Evolutionary conservation across 1,139 yeast species (phyloP).

Genomic region (Arxiozyma slooffiae): DNA sequence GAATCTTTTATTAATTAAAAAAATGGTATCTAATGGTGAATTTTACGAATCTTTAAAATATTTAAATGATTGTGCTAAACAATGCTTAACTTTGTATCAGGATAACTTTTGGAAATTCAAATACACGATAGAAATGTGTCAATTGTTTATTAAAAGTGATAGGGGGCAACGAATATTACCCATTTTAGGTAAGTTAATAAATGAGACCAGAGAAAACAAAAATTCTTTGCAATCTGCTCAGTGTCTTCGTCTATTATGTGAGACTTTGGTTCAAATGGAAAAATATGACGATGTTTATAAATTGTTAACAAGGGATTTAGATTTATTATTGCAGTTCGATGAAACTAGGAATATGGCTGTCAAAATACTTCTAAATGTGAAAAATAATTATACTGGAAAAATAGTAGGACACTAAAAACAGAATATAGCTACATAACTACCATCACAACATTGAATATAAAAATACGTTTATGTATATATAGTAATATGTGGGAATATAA

Average conservation of each 20-base stretch:
- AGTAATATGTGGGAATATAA: not conserved
- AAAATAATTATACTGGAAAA: too few relatives aligned
- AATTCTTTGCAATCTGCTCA: too few relatives aligned
- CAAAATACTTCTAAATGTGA: not conserved
- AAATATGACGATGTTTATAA: conserved; percentile 9
- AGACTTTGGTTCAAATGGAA: conserved; percentile 8
- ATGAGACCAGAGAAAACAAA: conserved; percentile 10
- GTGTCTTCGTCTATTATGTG: too few relatives aligned
- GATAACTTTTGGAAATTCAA: conserved; percentile 20
- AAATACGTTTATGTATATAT: not conserved
- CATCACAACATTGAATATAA: not conserved
- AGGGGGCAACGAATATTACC: conserved; percentile 18
- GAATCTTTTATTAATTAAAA: conserved; percentile 10
- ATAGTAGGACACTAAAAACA: not conserved
- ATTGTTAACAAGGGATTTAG: conserved; percentile 4
- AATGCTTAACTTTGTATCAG: conserved; percentile 8
- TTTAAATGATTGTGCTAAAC: conserved; percentile 10
- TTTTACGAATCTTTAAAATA: conserved; percentile 15
- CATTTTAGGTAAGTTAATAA: conserved; percentile 13
- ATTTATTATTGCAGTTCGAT: conserved; percentile 7
- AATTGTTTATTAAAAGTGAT: conserved; percentile 14
- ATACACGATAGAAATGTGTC: conserved; percentile 17
- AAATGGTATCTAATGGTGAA: conserved; percentile 12
- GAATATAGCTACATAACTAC: not conserved
- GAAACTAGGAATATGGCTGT: not conserved